Evolutionary conservation across 2,329 filamentous ascomycete genomes (phyloP).

Genomic region (Chalaropsis ovoidea): DNA sequence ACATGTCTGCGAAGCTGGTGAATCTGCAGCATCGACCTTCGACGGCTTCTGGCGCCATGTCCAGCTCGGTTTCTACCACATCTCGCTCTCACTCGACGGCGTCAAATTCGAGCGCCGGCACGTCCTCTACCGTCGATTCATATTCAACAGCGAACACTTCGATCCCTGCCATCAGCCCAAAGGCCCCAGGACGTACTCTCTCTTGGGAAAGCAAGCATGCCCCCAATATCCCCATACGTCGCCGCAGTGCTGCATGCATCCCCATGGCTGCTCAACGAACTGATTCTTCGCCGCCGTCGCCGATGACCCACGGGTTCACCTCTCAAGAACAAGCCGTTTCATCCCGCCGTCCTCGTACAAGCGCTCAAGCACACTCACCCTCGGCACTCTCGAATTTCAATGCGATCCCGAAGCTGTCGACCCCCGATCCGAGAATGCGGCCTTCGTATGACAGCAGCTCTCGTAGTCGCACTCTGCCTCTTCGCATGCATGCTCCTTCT

Average conservation of each 20-base stretch:
- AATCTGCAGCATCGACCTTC: constrained; percentile 17
- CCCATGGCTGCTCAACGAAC: not conserved
- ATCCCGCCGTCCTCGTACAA: constrained; percentile 9
- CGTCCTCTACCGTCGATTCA: constrained; percentile 15
- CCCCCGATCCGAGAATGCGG: constrained; percentile 6
- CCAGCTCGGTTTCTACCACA: constrained; percentile 16
- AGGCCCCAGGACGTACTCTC: not conserved
- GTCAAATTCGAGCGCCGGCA: constrained; percentile 21
- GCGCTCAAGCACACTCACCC: not conserved
- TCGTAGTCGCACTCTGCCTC: constrained; percentile 12
- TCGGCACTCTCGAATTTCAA: constrained; percentile 14
- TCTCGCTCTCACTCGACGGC: constrained; percentile 23
- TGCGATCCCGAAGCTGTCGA: not conserved
- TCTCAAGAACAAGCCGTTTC: not conserved
- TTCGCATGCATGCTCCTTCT: constrained; percentile 11
- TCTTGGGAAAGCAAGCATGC: not conserved
- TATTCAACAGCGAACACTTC: constrained; percentile 23
- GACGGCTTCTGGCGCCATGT: constrained; percentile 19
- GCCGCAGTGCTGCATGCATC: constrained; percentile 10
- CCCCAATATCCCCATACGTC: not conserved
- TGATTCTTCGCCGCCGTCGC: constrained; percentile 3
- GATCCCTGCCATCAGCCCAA: constrained; percentile 13
- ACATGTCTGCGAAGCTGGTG: not conserved
- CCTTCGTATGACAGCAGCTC: constrained; percentile 2
- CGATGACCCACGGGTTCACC: not conserved